Percentiles rank a stretch among this genome's conserved stretches.
phyloP scores from a whole-genome alignment of 169 alveolate species.

The Plasmodium billcollinsi region DNA sequence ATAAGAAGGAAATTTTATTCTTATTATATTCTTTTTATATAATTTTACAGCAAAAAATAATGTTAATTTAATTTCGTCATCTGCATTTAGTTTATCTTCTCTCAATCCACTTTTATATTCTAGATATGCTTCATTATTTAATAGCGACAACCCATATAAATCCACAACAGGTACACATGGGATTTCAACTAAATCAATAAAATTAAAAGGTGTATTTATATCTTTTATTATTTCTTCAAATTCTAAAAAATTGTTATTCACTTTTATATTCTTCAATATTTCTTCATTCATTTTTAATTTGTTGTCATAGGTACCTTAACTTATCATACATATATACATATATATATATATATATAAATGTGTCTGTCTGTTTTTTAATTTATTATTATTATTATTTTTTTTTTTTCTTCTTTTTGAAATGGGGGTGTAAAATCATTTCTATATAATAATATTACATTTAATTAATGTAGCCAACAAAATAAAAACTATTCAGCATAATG shows the following conservation, averaged over 20 bases:
- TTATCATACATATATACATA: constrained; percentile 6
- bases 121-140: constrained; percentile 73
- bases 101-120: constrained; percentile 73
- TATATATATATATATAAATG: not conserved
- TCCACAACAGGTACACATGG: constrained; percentile 74
- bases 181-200: constrained; percentile 70
- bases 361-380: too few relatives aligned
- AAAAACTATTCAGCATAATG: too few relatives aligned
- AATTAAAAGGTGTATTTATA: constrained; percentile 64
- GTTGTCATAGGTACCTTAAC: too few relatives aligned
- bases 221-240: constrained; percentile 77
- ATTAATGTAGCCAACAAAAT: too few relatives aligned
- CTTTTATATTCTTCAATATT: constrained; percentile 39
- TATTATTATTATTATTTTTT: too few relatives aligned
- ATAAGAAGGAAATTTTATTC: constrained; percentile 69
- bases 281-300: constrained; percentile 56
- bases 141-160: constrained; percentile 61
- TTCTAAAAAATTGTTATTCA: constrained; percentile 64
- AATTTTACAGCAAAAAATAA: constrained; percentile 74
- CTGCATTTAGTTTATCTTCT: constrained; percentile 63
- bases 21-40: constrained; percentile 68
- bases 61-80: constrained; percentile 61
- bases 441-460: too few relatives aligned
- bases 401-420: too few relatives aligned
- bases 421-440: too few relatives aligned